Evolutionary conservation across 1,284 basidiomycete species (phyloP), one percentile per base, ranked within the genome.

Genomic region (Xerocomus cyaneibrunnescens): DNA sequence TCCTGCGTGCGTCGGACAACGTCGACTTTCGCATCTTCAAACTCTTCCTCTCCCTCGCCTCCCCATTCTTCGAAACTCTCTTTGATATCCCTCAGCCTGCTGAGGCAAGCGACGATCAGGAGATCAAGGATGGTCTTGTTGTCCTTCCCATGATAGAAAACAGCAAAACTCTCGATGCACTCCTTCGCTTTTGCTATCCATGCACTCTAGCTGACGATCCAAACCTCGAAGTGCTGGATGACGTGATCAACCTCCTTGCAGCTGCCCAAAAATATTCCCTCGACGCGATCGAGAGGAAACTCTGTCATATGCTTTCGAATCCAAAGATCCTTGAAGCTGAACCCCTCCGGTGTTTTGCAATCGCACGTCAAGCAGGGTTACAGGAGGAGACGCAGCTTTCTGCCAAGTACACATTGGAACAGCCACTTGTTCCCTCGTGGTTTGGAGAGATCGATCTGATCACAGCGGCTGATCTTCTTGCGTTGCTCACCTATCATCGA

Each of bases 1-100:
- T 59, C 14, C n/a, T 80, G 21, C 72, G 74, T 39, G 78, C 77
- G 4, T 75, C 75, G 16, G 78, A 80, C 59, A 66, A 71, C 45
- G 10, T 49, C 34, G 55, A 63, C 21, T 60, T 63, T 13, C 35
- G 45, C 5, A 68, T 74, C 13, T 76, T 76, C 68, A 75, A 19
- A n/a, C 50, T 50, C 27, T 51, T 52, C 34, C 51, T 52, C 16
- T 52, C 51, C 7, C 48, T 43, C 8, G 49, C 35, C 38, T 52
- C 51, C 77, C 71, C 76, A 0, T 70, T 78, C 52, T 77, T 80
- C 52, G 63, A 68, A 17, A 62, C 71, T 31, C 70, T 77, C 55
- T 74, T 77, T 49, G 65, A 72, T 14, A 67, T 78, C 34, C 75
- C 76, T 21, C 50, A 77, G 50, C 65, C 73, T 10, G 14, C 42